Evolutionary conservation across 2,329 filamentous ascomycete species (phyloP).

Genomic region (Fonsecaea erecta): DNA sequence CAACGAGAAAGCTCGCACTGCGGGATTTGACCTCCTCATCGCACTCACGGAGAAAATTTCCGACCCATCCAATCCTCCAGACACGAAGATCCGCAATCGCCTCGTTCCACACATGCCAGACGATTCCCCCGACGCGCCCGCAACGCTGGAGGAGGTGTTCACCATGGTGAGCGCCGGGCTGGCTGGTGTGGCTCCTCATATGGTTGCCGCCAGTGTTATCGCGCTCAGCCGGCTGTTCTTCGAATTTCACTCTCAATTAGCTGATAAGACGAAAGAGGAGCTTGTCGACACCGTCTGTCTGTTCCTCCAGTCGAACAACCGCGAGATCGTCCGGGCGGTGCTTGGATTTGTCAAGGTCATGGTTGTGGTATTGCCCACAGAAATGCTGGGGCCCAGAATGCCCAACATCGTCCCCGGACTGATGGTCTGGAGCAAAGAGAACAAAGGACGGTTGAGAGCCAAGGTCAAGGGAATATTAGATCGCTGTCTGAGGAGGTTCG

Average conservation of each 20-base stretch:
- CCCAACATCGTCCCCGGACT: slow-evolving; percentile 81
- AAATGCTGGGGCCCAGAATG: slow-evolving; percentile 76
- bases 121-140: slow-evolving; percentile 75
- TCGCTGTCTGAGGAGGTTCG: slow-evolving; percentile 89
- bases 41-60: slow-evolving; percentile 84
- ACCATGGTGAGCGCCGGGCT: slow-evolving; percentile 98
- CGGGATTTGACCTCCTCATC: slow-evolving; percentile 88
- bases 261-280: slow-evolving; percentile 73
- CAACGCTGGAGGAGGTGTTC: slow-evolving; percentile 91
- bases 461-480: slow-evolving; percentile 99
- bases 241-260: slow-evolving; percentile 77
- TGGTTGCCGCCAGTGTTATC: slow-evolving; percentile 97
- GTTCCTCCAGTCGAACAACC: slow-evolving; percentile 93
- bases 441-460: slow-evolving; percentile 94
- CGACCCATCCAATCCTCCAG: slow-evolving; percentile 60
- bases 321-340: slow-evolving; percentile 93
- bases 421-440: slow-evolving; percentile 95
- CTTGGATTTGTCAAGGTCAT: slow-evolving; percentile 97
- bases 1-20: slow-evolving; percentile 89
- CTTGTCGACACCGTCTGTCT: slow-evolving; percentile 94
- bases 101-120: slow-evolving; percentile 85
- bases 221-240: slow-evolving; percentile 92
- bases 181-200: slow-evolving; percentile 89
- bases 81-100: slow-evolving; percentile 80
- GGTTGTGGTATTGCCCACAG: slow-evolving; percentile 78